phyloP scores from a whole-genome alignment of 2,329 filamentous ascomycete genomes.

The Epichloe scottii region DNA sequence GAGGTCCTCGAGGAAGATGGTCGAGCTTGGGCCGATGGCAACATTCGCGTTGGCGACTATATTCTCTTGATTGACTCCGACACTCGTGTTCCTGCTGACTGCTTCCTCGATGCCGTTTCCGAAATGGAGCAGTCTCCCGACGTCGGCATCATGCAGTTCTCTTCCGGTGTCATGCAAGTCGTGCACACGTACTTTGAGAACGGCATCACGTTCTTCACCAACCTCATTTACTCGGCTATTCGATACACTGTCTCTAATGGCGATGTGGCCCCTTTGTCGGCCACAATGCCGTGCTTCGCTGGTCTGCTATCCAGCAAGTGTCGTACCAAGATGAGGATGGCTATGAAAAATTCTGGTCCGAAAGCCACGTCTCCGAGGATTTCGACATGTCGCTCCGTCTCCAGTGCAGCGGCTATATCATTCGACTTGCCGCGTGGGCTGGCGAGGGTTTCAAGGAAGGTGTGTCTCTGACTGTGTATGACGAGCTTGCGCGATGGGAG shows the following conservation, averaged over 20 bases:
- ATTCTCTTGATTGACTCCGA: conserved; percentile 65
- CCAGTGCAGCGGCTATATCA: conserved; percentile 59
- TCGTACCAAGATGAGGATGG: conserved; percentile 57
- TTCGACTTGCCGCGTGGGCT: conserved; percentile 60
- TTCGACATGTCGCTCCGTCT: conserved; percentile 73
- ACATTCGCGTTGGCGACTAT: conserved; percentile 77
- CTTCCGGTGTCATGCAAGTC: conserved; percentile 68
- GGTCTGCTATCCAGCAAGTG: conserved; percentile 63
- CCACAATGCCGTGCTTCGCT: conserved; percentile 67
- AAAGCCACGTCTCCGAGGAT: conserved; percentile 68
- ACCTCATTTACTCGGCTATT: conserved; percentile 66
- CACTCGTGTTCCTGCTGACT: conserved; percentile 66
- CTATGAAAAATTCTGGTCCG: conserved; percentile 72
- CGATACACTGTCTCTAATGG: conserved; percentile 66
- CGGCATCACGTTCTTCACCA: conserved; percentile 59
- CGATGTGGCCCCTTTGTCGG: conserved; percentile 66
- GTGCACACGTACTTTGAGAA: conserved; percentile 61
- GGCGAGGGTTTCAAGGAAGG: conserved; percentile 73
- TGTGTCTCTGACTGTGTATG: conserved; percentile 72
- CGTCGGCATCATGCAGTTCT: conserved; percentile 68
- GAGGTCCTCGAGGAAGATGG: conserved; percentile 55
- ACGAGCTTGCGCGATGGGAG: conserved; percentile 75
- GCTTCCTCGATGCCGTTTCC: conserved; percentile 64
- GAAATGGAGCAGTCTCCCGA: conserved; percentile 73
- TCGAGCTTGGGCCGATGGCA: conserved; percentile 70